Evolutionary conservation across 305 asterid genomes (phyloP), one percentile per base, ranked within the genome.

Genomic region (Rubia peregrina): DNA sequence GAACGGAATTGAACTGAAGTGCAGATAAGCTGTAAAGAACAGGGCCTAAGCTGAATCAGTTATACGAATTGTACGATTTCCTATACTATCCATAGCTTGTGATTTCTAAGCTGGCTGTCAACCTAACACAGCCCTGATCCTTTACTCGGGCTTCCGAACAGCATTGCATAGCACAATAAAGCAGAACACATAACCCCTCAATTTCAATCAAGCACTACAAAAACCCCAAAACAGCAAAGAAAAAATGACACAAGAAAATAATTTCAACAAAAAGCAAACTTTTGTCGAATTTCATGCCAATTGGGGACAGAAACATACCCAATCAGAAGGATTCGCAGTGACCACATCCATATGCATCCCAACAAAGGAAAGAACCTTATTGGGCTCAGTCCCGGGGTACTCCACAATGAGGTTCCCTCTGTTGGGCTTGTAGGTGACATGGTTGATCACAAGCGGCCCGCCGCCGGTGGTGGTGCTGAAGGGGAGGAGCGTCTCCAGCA

Each of bases 281-380:
- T 17, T 43, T 0, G 22, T 49, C 10, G 14, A 6, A 51, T 62
- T 19, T 26, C 22, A 42, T 41, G 53, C 46, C 30, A n/a, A 42
- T 40, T 40, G 49, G 17, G 12, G 17, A 4, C 6, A 41, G 17
- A 17, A 42, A 41, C 69, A 65, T 65, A 93, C 98, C 98, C 98
- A 93, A 69, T 93, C 95, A 64, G 84, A 73, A 74, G 95, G 96
- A 68, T 86, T 89, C 10, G 98, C 96, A 59, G 98, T 90, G 77
- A 93, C 97, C 61, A 93, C 98, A 80, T 90, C 98, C 98, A 93
- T 93, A 71, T 93, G 98, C 98, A 93, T 93, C 21, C 98, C 98
- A 17, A 93, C 98, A 71, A 93, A 93, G 5, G 98, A 93, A 78
- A 93, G 46, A 74, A 90, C 60, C 67, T 84, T 88, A 13, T 89